phyloP scores from a whole-genome alignment of 2,329 filamentous ascomycete genomes.

The Penicillium palitans region DNA sequence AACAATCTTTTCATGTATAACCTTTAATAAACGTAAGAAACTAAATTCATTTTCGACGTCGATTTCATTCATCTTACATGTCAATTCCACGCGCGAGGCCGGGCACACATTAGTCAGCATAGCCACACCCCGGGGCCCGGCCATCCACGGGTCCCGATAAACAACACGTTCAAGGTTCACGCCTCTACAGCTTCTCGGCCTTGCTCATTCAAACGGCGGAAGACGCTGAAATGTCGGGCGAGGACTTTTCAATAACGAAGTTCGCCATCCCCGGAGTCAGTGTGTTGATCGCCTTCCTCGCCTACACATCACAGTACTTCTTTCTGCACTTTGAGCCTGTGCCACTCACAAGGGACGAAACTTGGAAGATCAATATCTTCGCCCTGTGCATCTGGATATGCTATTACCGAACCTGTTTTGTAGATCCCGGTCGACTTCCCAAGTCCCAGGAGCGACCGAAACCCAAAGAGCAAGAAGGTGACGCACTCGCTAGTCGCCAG shows the following conservation, averaged over 20 bases:
- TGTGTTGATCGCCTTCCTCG: constrained; percentile 58
- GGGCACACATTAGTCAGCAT: constrained; percentile 18
- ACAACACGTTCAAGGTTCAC: constrained; percentile 17
- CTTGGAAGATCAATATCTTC: constrained; percentile 57
- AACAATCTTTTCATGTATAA: no score
- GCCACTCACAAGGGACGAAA: constrained; percentile 52
- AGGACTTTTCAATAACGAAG: constrained; percentile 34
- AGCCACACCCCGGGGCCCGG: not conserved
- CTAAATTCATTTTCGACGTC: not conserved
- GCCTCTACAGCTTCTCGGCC: constrained; percentile 1
- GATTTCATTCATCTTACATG: not conserved
- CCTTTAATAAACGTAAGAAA: not conserved
- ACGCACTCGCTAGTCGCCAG: constrained; percentile 32
- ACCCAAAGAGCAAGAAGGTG: constrained; percentile 21
- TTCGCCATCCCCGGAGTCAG: constrained; percentile 58
- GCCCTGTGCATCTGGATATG: constrained; percentile 58
- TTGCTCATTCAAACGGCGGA: not conserved
- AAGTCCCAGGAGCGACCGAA: constrained; percentile 38
- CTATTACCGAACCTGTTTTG: constrained; percentile 60
- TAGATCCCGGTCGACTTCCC: constrained; percentile 59
- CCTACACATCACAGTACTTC: constrained; percentile 61
- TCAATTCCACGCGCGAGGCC: not conserved
- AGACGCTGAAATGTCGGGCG: constrained; percentile 20
- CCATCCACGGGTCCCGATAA: constrained; percentile 3
- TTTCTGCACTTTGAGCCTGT: constrained; percentile 56